phyloP scores from a whole-genome alignment of 257 asterid genomes.

The Nicotiana paniculata region DNA sequence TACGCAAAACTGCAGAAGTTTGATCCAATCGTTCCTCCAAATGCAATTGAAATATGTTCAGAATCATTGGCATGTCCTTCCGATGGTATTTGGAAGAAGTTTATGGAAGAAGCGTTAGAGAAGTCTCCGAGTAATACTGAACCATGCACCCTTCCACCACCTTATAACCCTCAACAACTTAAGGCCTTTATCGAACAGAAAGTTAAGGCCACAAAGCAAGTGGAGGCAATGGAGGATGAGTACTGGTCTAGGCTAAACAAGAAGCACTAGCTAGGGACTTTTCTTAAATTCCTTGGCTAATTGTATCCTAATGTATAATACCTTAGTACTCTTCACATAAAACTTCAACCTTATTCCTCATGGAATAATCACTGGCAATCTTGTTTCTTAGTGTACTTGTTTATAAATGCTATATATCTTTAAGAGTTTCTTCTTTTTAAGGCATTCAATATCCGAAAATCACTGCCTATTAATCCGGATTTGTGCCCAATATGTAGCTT shows the following conservation, averaged over 20 bases:
- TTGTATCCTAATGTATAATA: background rate
- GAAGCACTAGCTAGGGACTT: background rate
- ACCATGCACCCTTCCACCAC: slow-evolving; percentile 11
- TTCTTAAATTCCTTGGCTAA: background rate
- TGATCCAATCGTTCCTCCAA: slow-evolving; percentile 9
- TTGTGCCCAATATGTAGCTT: background rate
- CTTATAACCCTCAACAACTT: slow-evolving; percentile 2
- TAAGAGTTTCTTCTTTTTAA: background rate
- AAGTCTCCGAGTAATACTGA: background rate
- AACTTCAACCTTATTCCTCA: background rate
- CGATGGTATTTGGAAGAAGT: slow-evolving; percentile 1
- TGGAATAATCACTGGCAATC: background rate
- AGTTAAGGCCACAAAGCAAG: background rate
- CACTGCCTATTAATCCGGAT: background rate
- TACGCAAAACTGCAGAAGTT: slow-evolving; percentile 10
- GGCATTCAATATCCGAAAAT: background rate
- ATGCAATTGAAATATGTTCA: slow-evolving; percentile 7
- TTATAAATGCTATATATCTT: background rate
- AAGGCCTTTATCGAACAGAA: background rate
- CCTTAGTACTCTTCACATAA: background rate
- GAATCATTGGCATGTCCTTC: slow-evolving; percentile 7
- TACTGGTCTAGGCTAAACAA: slow-evolving; percentile 4
- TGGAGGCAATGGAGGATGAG: slow-evolving; percentile 1
- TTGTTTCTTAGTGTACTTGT: background rate
- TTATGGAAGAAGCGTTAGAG: slow-evolving; percentile 2